Conservation (phyloP, 768 basidiomycete genomes). For the Pleurotus tuoliensis region DNA sequence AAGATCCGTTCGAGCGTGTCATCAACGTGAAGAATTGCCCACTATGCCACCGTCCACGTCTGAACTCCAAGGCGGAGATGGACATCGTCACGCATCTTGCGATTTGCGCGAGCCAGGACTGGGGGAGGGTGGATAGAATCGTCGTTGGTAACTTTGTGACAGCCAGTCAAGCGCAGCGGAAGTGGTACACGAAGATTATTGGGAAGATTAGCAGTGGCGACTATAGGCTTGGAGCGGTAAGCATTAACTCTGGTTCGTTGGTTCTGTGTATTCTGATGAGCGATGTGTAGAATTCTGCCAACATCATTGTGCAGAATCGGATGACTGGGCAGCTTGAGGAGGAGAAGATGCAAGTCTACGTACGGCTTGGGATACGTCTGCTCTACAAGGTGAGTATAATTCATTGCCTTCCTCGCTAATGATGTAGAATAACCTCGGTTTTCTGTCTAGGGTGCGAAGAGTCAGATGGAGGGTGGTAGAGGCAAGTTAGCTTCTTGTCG, state of each 20-base stretch:
- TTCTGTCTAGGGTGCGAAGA: slow-evolving; percentile 61
- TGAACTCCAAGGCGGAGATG: slow-evolving; percentile 84
- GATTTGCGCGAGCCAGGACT: slow-evolving; percentile 91
- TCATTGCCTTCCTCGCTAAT: background rate
- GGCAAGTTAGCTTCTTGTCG: slow-evolving; percentile 40
- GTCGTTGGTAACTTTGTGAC: slow-evolving; percentile 95
- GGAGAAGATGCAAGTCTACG: slow-evolving; percentile 97
- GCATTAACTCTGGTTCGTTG: slow-evolving; percentile 24
- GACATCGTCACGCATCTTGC: slow-evolving; percentile 98
- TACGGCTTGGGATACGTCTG: slow-evolving; percentile 86
- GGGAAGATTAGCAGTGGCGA: slow-evolving; percentile 82
- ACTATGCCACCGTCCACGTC: slow-evolving; percentile 82
- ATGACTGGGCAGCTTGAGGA: slow-evolving; percentile 89
- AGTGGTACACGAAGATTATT: slow-evolving; percentile 93
- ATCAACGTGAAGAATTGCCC: slow-evolving; percentile 97
- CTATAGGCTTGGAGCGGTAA: slow-evolving; percentile 85
- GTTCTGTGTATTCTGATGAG: background rate
- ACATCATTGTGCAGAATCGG: slow-evolving; percentile 96
- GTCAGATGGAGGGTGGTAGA: slow-evolving; percentile 84
- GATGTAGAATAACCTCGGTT: background rate
- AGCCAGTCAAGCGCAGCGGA: slow-evolving; percentile 90
- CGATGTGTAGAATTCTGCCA: slow-evolving; percentile 78
- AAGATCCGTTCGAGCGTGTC: slow-evolving; percentile 66
- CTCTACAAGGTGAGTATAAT: slow-evolving; percentile 65
- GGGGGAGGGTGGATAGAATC: slow-evolving; percentile 84